Conservation (phyloP, 164 flowering plant genomes). For the Annona squamosa region DNA sequence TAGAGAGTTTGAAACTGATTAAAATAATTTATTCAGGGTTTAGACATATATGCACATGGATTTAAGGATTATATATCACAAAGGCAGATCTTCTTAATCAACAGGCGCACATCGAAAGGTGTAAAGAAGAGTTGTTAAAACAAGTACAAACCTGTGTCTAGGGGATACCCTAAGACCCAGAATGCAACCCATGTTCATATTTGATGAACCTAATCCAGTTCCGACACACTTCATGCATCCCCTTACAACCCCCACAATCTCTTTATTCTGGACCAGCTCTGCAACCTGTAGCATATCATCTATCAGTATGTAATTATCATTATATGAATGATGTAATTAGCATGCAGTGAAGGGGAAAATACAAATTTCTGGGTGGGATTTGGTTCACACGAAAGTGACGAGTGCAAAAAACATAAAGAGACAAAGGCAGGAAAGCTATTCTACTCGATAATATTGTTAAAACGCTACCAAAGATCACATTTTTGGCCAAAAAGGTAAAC, state of each 20-base stretch:
- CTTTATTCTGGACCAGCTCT: constrained; percentile 33
- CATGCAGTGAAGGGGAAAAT: not conserved
- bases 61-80: too few relatives aligned
- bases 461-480: not conserved
- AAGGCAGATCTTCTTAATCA: too few relatives aligned
- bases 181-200: constrained; percentile 44
- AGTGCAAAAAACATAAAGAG: not conserved
- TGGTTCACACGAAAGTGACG: constrained; percentile 1
- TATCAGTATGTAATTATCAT: not conserved
- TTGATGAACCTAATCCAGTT: constrained; percentile 23
- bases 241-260: constrained; percentile 45
- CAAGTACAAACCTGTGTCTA: constrained; percentile 25
- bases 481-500: not conserved
- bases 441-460: not conserved
- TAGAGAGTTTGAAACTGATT: too few relatives aligned
- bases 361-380: not conserved
- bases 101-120: too few relatives aligned
- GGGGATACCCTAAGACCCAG: constrained; percentile 57
- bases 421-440: constrained; percentile 6
- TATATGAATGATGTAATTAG: not conserved
- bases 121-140: too few relatives aligned
- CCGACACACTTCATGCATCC: constrained; percentile 49
- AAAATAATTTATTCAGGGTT: too few relatives aligned
- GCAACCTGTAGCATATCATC: constrained; percentile 43
- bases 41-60: too few relatives aligned